These are phyloP conservation scores for Auricularia cornea DNA, from an alignment of 768 basidiomycete species.

Conservation along the genomic window DNA sequence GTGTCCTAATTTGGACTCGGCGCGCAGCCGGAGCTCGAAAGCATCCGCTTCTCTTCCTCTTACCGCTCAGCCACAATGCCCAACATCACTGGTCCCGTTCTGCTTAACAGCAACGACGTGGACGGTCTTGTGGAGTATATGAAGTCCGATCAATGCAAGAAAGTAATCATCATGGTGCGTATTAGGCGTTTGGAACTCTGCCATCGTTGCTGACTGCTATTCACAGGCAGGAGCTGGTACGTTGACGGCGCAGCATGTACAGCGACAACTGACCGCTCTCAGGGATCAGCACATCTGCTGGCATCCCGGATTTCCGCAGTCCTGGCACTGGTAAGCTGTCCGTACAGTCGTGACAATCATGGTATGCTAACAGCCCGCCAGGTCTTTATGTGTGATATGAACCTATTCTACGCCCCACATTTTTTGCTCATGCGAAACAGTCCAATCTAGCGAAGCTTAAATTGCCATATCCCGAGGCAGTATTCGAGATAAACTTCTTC, in stretches of 20 bases:
- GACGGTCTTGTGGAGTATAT: constrained; percentile 53
- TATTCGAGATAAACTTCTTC: constrained; percentile 90
- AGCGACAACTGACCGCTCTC: constrained; percentile 1
- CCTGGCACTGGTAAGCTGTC: constrained; percentile 62
- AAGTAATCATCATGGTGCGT: constrained; percentile 66
- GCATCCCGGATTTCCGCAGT: constrained; percentile 86
- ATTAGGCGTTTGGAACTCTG: background rate
- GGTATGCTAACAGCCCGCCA: constrained; percentile 13
- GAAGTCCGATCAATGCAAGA: constrained; percentile 55
- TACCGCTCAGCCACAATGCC: background rate
- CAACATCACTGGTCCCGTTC: background rate
- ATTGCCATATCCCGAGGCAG: constrained; percentile 89
- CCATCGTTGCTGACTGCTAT: background rate
- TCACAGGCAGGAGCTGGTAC: constrained; percentile 18
- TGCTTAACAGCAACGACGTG: constrained; percentile 1
- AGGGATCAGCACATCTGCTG: constrained; percentile 74
- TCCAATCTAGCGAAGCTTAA: constrained; percentile 69
- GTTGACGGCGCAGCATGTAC: background rate
- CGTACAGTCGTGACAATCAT: background rate
- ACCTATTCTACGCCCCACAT: background rate
- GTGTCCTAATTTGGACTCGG: too few relatives aligned
- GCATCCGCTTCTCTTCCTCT: too few relatives aligned
- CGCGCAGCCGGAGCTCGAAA: too few relatives aligned
- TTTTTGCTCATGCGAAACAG: constrained; percentile 27
- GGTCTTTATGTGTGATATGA: constrained; percentile 40